A percentile compares a stretch with the other conserved stretches of the same genome.
Conservation (phyloP, 2,329 filamentous ascomycete species). For the Monilinia vaccinii-corymbosi region DNA sequence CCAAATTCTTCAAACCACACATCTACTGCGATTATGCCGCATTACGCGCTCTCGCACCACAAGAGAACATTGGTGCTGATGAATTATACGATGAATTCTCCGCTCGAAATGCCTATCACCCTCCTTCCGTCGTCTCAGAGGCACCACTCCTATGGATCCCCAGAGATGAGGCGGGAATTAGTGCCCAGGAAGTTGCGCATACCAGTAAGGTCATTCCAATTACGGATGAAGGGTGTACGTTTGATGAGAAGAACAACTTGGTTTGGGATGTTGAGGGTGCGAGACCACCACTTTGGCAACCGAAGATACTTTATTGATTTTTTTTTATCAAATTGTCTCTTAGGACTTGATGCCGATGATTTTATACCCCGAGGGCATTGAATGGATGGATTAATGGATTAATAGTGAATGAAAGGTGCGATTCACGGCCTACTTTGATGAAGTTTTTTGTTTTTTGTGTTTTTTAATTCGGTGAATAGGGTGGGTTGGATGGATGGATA, state of each 20-base stretch:
- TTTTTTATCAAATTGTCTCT: not conserved
- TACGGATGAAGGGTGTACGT: slow-evolving; percentile 64
- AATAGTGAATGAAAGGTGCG: not conserved
- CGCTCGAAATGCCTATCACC: slow-evolving; percentile 61
- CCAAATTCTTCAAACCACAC: slow-evolving; percentile 70
- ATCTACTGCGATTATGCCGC: slow-evolving; percentile 63
- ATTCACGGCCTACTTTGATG: not conserved
- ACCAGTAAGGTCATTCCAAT: slow-evolving; percentile 65
- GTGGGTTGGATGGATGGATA: not conserved
- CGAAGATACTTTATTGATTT: slow-evolving; percentile 35
- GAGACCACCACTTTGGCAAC: slow-evolving; percentile 48
- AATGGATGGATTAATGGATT: not conserved
- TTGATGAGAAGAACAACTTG: slow-evolving; percentile 63
- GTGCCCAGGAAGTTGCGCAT: slow-evolving; percentile 66
- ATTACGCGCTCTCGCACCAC: slow-evolving; percentile 61
- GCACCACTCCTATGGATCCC: slow-evolving; percentile 79
- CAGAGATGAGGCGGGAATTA: slow-evolving; percentile 63
- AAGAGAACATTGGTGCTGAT: slow-evolving; percentile 35
- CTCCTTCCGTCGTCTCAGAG: slow-evolving; percentile 56
- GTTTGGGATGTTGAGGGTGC: slow-evolving; percentile 47
- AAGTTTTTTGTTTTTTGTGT: not conserved
- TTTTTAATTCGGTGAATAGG: not conserved
- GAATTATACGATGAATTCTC: slow-evolving; percentile 53
- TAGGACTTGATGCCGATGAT: not conserved
- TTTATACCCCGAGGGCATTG: not conserved